Conservation (phyloP, 176 grass and related monocot species). For the Avena sativa region DNA sequence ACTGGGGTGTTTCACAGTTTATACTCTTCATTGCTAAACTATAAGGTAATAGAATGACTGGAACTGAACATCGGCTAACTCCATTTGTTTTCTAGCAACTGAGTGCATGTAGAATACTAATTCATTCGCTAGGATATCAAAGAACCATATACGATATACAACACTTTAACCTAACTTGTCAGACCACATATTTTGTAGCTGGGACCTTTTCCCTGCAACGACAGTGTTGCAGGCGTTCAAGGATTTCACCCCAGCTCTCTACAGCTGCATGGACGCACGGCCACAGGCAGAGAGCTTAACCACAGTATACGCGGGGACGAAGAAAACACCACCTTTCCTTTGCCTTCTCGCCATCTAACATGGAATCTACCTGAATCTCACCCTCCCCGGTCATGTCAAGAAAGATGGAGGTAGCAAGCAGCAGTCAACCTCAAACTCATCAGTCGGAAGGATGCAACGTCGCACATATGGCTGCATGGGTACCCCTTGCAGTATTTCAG, state of each 20-base stretch:
- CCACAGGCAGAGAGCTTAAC: slow-evolving; percentile 53
- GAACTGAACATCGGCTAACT: not conserved
- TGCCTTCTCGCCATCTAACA: slow-evolving; percentile 43
- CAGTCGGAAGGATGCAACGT: slow-evolving; percentile 74
- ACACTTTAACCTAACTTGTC: slow-evolving; percentile 33
- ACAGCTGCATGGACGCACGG: slow-evolving; percentile 48
- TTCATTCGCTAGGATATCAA: not conserved
- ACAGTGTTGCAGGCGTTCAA: slow-evolving; percentile 37
- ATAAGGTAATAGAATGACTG: not conserved
- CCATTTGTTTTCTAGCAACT: not conserved
- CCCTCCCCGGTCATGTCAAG: slow-evolving; percentile 62
- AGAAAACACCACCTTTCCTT: slow-evolving; percentile 69
- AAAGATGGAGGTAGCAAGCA: slow-evolving; percentile 66
- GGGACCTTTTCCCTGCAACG: slow-evolving; percentile 12
- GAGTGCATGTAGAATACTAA: not conserved
- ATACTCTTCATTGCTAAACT: not conserved
- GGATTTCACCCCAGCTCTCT: slow-evolving; percentile 79
- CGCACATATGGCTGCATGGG: slow-evolving; percentile 55
- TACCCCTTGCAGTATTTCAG: slow-evolving; percentile 64
- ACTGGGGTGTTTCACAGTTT: not conserved
- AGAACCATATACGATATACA: slow-evolving; percentile 44
- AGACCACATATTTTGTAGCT: slow-evolving; percentile 30
- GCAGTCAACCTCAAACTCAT: slow-evolving; percentile 81
- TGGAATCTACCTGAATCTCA: slow-evolving; percentile 45
- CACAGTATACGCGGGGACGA: slow-evolving; percentile 38